Evolutionary conservation across 305 asterid genomes (phyloP), one percentile per base, ranked within the genome.

Genomic region (Vinca major): DNA sequence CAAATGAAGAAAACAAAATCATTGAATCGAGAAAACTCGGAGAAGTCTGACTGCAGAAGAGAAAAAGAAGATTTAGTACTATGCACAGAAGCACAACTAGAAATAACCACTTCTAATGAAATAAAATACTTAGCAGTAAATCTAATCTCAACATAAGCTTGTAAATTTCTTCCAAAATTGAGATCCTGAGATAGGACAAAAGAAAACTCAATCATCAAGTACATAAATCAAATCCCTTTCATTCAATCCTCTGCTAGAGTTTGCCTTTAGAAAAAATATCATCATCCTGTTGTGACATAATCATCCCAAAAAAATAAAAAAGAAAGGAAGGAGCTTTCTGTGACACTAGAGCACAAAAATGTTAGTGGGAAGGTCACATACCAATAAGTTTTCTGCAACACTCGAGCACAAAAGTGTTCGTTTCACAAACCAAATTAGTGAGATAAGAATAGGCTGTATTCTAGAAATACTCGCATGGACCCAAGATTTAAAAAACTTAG

Each of bases 1-100:
- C 91, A 89, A 66, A 93, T 82, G 84, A 90, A 88, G 90, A 91
- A 93, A 41, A 93, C 90, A 77, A 94, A 94, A 75, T 91, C 88
- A 72, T 91, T 91, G 81, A 94, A 91, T 72, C 88, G 83, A 1
- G 89, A 80, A 76, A 91, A 94, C 81, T 88, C 96, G 4, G 87
- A 82, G 75, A 75, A 89, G 81, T 88, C 90, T 69, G 80, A 91
- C 96, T 91, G 75, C 74, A 12, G 73, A 77, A 69, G 47, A 58
- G 36, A 69, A 68, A 65, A 44, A 6, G 41, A 39, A 61, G 63
- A 26, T 4, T 37, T 39, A 52, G 21, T n/a, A 51, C 44, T 40
- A 70, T 60, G 41, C 73, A 48, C 73, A 50, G 47, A 72, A 63
- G 10, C 69, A 70, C 56, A 68, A 41, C 17, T n/a, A 54, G 45